A percentile compares a stretch with the other conserved stretches of the same genome.
phyloP scores from a whole-genome alignment of 345 rosid genomes.

The Orychophragmus violaceus region DNA sequence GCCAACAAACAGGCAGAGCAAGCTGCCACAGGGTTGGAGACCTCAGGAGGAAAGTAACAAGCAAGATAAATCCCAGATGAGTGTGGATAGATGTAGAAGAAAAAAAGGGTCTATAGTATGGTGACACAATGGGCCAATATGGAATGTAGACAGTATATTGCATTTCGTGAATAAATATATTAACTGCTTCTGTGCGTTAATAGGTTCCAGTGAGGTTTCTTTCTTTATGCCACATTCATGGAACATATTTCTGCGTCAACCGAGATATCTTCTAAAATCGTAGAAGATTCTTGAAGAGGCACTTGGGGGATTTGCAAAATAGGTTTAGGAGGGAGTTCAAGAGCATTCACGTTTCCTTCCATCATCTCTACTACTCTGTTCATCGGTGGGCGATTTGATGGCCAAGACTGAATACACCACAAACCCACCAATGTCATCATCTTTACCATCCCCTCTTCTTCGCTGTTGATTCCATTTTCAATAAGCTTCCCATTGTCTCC shows the following conservation, averaged over 20 bases:
- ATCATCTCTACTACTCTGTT: not conserved
- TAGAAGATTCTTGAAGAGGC: not conserved
- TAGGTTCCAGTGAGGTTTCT: not conserved
- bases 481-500: not conserved
- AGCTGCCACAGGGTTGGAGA: slow-evolving; percentile 34
- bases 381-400: not conserved
- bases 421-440: slow-evolving; percentile 26
- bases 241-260: not conserved
- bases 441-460: slow-evolving; percentile 9
- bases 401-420: not conserved
- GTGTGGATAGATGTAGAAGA: slow-evolving; percentile 61
- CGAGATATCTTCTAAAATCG: not conserved
- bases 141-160: not conserved
- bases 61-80: slow-evolving; percentile 30
- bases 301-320: not conserved
- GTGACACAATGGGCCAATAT: slow-evolving; percentile 34
- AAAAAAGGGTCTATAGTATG: slow-evolving; percentile 47
- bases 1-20: slow-evolving; percentile 33
- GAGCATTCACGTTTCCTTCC: not conserved
- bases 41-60: slow-evolving; percentile 38
- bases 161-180: not conserved
- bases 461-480: not conserved
- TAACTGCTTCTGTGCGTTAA: not conserved
- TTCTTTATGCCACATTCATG: not conserved
- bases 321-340: not conserved